These are phyloP conservation scores for Amaranthus palmeri DNA, from an alignment of 148 eudicot species.

Conservation along the genomic window DNA sequence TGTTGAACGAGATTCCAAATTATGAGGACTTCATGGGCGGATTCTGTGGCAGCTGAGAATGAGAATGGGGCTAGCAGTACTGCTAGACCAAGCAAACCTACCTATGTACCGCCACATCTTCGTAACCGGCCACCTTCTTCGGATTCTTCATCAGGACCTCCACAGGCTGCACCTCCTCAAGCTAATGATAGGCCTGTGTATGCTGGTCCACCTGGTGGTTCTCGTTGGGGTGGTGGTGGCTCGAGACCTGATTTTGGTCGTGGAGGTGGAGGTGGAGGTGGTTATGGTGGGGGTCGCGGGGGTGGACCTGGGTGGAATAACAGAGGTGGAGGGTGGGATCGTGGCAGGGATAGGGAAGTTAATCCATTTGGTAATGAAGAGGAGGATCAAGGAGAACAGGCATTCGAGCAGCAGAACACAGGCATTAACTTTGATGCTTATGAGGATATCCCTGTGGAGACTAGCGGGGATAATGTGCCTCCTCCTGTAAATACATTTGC, in stretches of 20 bases:
- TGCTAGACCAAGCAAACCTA: slow-evolving; percentile 44
- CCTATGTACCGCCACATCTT: slow-evolving; percentile 90
- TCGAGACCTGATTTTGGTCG: slow-evolving; percentile 38
- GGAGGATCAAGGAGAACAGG: slow-evolving; percentile 35
- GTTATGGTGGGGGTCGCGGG: slow-evolving; percentile 41
- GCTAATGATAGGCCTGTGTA: slow-evolving; percentile 39
- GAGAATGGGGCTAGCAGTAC: slow-evolving; percentile 32
- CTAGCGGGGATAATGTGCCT: slow-evolving; percentile 53
- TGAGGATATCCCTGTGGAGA: slow-evolving; percentile 65
- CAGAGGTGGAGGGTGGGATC: slow-evolving; percentile 57
- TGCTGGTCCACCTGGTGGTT: slow-evolving; percentile 41
- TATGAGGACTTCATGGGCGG: slow-evolving; percentile 77
- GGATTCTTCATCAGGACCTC: background rate
- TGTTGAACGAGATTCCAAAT: slow-evolving; percentile 11
- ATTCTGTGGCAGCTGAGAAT: slow-evolving; percentile 60
- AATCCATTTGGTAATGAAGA: slow-evolving; percentile 72
- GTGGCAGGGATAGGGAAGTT: slow-evolving; percentile 48
- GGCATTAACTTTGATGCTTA: slow-evolving; percentile 65
- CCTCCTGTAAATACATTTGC: slow-evolving; percentile 61
- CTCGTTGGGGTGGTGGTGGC: slow-evolving; percentile 42
- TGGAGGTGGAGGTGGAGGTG: slow-evolving; percentile 39
- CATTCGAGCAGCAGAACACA: slow-evolving; percentile 45
- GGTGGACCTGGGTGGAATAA: slow-evolving; percentile 55
- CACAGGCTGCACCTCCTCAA: slow-evolving; percentile 2
- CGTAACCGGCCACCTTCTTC: slow-evolving; percentile 41